Conservation (phyloP, 2,329 filamentous ascomycete genomes). For the Colletotrichum lupini region DNA sequence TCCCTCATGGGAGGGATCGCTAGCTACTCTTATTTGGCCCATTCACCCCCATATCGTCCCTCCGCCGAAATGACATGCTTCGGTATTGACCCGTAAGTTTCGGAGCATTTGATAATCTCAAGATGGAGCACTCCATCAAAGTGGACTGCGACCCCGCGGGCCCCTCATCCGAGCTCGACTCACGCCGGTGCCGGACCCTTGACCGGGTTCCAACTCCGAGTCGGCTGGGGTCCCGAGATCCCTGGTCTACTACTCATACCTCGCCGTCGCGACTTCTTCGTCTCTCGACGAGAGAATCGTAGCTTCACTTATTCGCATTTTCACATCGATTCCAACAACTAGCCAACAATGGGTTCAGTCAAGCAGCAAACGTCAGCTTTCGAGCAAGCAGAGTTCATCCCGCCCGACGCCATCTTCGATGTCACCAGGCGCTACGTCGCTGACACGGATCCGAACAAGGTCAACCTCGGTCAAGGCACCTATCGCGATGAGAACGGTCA, state of each 20-base stretch:
- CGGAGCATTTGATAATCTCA: conserved; percentile 23
- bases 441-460: conserved; percentile 46
- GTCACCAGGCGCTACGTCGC: conserved; percentile 46
- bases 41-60: neutral
- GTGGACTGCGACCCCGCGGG: conserved; percentile 21
- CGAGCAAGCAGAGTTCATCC: conserved; percentile 39
- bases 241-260: neutral
- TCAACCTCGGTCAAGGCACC: conserved; percentile 51
- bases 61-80: neutral
- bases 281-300: neutral
- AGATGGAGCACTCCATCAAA: neutral
- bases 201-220: conserved; percentile 24
- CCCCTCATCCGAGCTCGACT: conserved; percentile 14
- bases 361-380: conserved; percentile 36
- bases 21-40: conserved; percentile 19
- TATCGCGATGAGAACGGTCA: conserved; percentile 51
- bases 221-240: conserved; percentile 23
- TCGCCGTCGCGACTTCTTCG: neutral
- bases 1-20: neutral
- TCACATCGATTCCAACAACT: neutral
- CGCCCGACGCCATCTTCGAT: conserved; percentile 48
- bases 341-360: conserved; percentile 15
- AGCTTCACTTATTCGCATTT: neutral
- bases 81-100: conserved; percentile 4
- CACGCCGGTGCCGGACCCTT: conserved; percentile 27